phyloP scores from a whole-genome alignment of 2,329 filamentous ascomycete genomes.

The Exophiala mesophila region DNA sequence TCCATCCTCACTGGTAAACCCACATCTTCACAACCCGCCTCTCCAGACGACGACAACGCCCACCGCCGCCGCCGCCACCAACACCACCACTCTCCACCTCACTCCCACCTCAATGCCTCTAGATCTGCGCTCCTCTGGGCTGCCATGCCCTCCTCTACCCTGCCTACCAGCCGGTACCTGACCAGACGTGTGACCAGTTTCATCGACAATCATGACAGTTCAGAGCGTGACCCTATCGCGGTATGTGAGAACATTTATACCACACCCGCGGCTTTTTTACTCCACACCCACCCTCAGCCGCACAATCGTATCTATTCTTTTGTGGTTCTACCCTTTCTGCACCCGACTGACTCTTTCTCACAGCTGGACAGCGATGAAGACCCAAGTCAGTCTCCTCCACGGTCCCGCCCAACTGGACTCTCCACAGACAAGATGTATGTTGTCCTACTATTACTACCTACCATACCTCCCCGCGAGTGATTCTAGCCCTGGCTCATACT shows the following conservation, averaged over 20 bases:
- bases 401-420: too few species aligned
- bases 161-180: constrained; percentile 3
- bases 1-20: not conserved
- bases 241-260: constrained; percentile 8
- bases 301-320: too few species aligned
- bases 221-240: constrained; percentile 9
- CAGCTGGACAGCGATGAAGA: constrained; percentile 21
- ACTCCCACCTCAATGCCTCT: constrained; percentile 13
- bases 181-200: constrained; percentile 8
- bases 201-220: constrained; percentile 9
- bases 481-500: too few species aligned
- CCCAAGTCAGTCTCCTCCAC: not conserved
- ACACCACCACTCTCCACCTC: not conserved
- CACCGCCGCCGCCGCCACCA: too few species aligned
- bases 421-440: too few species aligned
- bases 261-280: not conserved
- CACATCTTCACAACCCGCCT: not conserved
- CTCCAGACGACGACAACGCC: constrained; percentile 4
- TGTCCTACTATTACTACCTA: too few species aligned
- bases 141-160: constrained; percentile 7
- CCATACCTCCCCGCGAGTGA: too few species aligned
- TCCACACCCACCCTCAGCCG: too few species aligned
- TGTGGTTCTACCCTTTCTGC: not conserved
- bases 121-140: constrained; percentile 4
- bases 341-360: not conserved